Base-by-base conservation (phyloP, 768 basidiomycete genomes). In the Boletus reticuloceps region DNA sequence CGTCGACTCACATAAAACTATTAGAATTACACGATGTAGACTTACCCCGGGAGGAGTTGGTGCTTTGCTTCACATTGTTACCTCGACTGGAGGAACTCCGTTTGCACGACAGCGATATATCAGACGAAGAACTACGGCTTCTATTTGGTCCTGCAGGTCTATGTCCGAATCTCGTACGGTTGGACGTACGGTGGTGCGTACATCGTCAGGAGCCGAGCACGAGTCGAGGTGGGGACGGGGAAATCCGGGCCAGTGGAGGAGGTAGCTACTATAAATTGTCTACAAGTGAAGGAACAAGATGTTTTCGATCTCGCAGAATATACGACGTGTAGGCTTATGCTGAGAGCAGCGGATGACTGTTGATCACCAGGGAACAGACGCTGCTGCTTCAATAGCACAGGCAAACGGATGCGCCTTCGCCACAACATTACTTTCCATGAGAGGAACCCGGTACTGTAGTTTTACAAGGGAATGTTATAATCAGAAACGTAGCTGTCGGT, bases 101-200 rank as follows among this genome's bases (percentile, higher is more conserved):
- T 50, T 69, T 85, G 38, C 83, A 84, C 62, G 81, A 83, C 59
- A 80, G 79, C 54, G 82, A 83, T 43, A 79, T 87, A 54, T 67
- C 79, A 31, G 79, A 83, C 61, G 64, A 68, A 17, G 73, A 77
- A 20, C 54, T 85, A 11, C 56, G 63, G 31, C 58, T 67, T 31
- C 62, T 84, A 41, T 61, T 69, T 41, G 77, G 76, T 3, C 71
- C 73, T 14, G 60, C 51, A 7, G 76, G 75, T 13, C 60, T 75
- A 14, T 85, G 82, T 55, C 83, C 79, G 25, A 66, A 62, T 50
- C 77, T 85, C 41, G 63, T 65, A 41, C 70, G 70, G 45, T 64
- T 87, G 48, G 82, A 85, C 63, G 66, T 86, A 47, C 77, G 82
- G 27, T 85, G 82, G 83, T 86, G 84, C 60, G 75, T 77, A 12